Evolutionary conservation across 164 flowering plant species (phyloP).

Genomic region (Liriodendron chinense): DNA sequence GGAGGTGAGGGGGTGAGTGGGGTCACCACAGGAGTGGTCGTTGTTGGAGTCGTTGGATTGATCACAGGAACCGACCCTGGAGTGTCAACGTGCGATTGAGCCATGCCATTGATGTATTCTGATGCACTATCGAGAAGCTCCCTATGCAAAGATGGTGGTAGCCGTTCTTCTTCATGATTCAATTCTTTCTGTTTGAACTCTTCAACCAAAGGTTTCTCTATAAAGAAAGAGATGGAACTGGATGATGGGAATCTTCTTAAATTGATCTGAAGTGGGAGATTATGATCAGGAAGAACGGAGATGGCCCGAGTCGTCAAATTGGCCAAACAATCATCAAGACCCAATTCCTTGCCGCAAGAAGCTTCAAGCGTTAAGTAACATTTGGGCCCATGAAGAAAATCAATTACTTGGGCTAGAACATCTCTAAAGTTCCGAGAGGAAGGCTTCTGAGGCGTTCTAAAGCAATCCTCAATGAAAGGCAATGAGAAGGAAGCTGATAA

Average conservation of each 20-base stretch:
- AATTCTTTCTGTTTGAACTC: constrained; percentile 6
- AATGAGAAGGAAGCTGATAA: constrained; percentile 6
- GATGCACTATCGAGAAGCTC: not conserved
- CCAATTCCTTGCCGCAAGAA: not conserved
- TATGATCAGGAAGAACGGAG: constrained; percentile 3
- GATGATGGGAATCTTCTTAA: constrained; percentile 1
- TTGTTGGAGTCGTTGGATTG: constrained; percentile 32
- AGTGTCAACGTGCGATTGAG: constrained; percentile 30
- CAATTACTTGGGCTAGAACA: not conserved
- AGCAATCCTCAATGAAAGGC: constrained; percentile 6
- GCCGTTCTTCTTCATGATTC: not conserved
- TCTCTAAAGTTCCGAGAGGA: constrained; percentile 5
- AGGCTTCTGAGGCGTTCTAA: constrained; percentile 2
- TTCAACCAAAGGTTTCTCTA: constrained; percentile 29
- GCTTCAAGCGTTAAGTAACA: not conserved
- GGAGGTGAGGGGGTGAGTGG: not conserved
- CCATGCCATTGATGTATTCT: constrained; percentile 19
- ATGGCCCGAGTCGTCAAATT: not conserved
- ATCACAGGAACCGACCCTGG: constrained; percentile 46
- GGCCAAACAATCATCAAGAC: constrained; percentile 3
- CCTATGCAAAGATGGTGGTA: constrained; percentile 15
- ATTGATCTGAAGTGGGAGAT: constrained; percentile 9
- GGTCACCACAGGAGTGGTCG: constrained; percentile 5
- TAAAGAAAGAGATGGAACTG: constrained; percentile 2
- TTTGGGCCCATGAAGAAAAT: not conserved